Evolutionary conservation across 2,329 filamentous ascomycete species (phyloP).

Genomic region (Onygenales sp.): DNA sequence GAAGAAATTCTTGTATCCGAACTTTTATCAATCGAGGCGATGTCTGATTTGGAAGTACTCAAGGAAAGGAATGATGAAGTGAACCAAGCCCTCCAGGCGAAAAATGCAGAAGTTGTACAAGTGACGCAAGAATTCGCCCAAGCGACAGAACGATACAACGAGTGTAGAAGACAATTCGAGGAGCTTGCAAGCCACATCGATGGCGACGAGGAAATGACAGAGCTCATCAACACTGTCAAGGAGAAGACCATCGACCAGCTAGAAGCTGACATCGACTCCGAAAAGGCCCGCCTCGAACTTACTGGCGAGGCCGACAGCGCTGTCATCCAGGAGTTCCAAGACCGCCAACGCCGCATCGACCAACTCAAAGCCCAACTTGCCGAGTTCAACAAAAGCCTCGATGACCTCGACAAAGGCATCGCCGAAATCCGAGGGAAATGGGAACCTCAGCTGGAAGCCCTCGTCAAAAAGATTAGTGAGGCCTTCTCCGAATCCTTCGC

Average conservation of each 20-base stretch:
- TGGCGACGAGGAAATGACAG: slow-evolving; percentile 2
- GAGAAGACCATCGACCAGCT: slow-evolving; percentile 54
- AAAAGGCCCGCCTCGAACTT: slow-evolving; percentile 66
- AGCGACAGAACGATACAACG: slow-evolving; percentile 9
- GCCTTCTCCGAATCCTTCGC: slow-evolving; percentile 91
- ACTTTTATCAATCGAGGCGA: slow-evolving; percentile 65
- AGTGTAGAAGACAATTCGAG: slow-evolving; percentile 12
- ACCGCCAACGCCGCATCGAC: slow-evolving; percentile 60
- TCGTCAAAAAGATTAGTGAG: slow-evolving; percentile 73
- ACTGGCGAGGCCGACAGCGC: slow-evolving; percentile 69
- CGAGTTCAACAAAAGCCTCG: slow-evolving; percentile 46
- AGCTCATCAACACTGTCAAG: slow-evolving; percentile 9
- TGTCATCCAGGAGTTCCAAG: slow-evolving; percentile 68
- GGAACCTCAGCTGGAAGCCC: slow-evolving; percentile 72
- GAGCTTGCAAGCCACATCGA: slow-evolving; percentile 15
- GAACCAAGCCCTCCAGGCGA: slow-evolving; percentile 32
- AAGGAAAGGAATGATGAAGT: slow-evolving; percentile 55
- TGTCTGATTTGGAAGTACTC: slow-evolving; percentile 68
- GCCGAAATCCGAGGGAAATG: slow-evolving; percentile 58
- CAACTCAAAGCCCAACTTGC: slow-evolving; percentile 52
- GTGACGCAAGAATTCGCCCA: slow-evolving; percentile 20
- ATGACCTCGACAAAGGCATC: slow-evolving; percentile 50
- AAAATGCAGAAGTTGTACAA: slow-evolving; percentile 21
- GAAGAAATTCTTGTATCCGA: slow-evolving; percentile 59
- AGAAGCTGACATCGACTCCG: slow-evolving; percentile 62